These are phyloP conservation scores for Rugonectria rugulosa DNA, from an alignment of 2,329 filamentous ascomycete genomes.

Conservation along the genomic window DNA sequence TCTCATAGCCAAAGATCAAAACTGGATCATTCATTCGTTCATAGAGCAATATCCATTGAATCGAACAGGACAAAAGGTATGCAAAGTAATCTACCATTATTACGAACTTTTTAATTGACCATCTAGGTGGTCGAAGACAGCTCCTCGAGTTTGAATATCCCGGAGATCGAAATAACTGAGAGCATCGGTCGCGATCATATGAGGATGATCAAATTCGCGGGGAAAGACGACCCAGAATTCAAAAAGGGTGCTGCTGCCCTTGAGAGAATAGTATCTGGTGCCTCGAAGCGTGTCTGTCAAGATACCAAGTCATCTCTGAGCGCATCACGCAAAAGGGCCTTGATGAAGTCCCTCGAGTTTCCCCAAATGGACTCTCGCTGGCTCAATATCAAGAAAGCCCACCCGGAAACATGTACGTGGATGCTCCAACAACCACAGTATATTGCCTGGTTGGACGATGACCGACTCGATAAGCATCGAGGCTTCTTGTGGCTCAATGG, in stretches of 20 bases:
- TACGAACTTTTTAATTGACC: too few species aligned
- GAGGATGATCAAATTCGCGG: slow-evolving; percentile 46
- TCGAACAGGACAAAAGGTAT: too few species aligned
- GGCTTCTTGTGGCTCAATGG: slow-evolving; percentile 58
- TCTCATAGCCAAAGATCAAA: too few species aligned
- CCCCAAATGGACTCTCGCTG: too few species aligned
- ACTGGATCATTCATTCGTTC: too few species aligned
- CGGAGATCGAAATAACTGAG: slow-evolving; percentile 40
- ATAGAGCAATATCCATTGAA: too few species aligned
- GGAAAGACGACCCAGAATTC: slow-evolving; percentile 41
- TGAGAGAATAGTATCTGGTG: not conserved
- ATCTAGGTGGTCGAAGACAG: slow-evolving; percentile 44
- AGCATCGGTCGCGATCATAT: slow-evolving; percentile 46
- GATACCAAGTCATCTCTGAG: too few species aligned
- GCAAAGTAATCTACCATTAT: too few species aligned
- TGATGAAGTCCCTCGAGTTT: too few species aligned
- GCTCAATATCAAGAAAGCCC: not conserved
- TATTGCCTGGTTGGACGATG: slow-evolving; percentile 13
- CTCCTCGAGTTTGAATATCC: slow-evolving; percentile 45
- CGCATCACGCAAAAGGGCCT: too few species aligned
- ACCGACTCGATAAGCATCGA: not conserved
- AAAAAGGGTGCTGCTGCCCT: slow-evolving; percentile 39
- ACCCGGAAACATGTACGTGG: not conserved
- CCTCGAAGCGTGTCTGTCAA: too few species aligned
- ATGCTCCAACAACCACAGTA: slow-evolving; percentile 9